A percentile compares a stretch with the other conserved stretches of the same genome.
These are phyloP conservation scores for Dactylella cylindrospora DNA, from an alignment of 2,329 filamentous ascomycete genomes.

Conservation along the genomic window DNA sequence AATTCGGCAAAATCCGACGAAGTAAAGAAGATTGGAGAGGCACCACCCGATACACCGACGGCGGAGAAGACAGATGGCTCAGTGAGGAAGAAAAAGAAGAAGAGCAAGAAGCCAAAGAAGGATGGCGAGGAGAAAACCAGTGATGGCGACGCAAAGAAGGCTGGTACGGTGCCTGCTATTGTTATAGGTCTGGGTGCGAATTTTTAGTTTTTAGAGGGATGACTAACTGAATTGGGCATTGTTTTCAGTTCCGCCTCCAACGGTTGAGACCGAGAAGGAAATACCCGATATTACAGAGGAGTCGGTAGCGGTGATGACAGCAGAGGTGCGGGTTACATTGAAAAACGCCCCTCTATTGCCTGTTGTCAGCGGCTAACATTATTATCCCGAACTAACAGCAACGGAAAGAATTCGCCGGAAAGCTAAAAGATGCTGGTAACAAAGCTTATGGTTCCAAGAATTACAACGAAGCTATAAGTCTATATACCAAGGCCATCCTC, in stretches of 20 bases:
- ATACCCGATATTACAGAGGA: slow-evolving; percentile 61
- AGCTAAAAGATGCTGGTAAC: slow-evolving; percentile 93
- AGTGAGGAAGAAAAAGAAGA: slow-evolving; percentile 64
- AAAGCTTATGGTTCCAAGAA: slow-evolving; percentile 94
- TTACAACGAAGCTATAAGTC: slow-evolving; percentile 87
- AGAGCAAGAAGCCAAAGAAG: slow-evolving; percentile 87
- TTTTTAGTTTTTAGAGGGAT: too few relatives aligned
- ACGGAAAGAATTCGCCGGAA: slow-evolving; percentile 81
- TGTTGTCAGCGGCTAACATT: slow-evolving; percentile 38
- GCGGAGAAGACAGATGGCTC: slow-evolving; percentile 42
- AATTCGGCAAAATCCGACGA: slow-evolving; percentile 76
- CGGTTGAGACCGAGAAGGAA: slow-evolving; percentile 65
- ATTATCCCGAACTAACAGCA: slow-evolving; percentile 61
- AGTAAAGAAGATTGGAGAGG: slow-evolving; percentile 75
- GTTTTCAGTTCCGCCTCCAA: slow-evolving; percentile 56
- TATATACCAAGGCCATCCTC: slow-evolving; percentile 93
- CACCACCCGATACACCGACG: slow-evolving; percentile 69
- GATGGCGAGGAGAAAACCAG: slow-evolving; percentile 57
- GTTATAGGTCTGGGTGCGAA: too few relatives aligned
- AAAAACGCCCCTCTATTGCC: not conserved
- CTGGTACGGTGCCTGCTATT: slow-evolving; percentile 3
- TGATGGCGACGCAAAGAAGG: slow-evolving; percentile 20
- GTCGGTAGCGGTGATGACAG: slow-evolving; percentile 20
- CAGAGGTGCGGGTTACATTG: slow-evolving; percentile 20
- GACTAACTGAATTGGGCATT: too few relatives aligned